Evolutionary conservation across 129 eudicot genomes (phyloP), one percentile per base, ranked within the genome.

Genomic region (Centella asiatica): DNA sequence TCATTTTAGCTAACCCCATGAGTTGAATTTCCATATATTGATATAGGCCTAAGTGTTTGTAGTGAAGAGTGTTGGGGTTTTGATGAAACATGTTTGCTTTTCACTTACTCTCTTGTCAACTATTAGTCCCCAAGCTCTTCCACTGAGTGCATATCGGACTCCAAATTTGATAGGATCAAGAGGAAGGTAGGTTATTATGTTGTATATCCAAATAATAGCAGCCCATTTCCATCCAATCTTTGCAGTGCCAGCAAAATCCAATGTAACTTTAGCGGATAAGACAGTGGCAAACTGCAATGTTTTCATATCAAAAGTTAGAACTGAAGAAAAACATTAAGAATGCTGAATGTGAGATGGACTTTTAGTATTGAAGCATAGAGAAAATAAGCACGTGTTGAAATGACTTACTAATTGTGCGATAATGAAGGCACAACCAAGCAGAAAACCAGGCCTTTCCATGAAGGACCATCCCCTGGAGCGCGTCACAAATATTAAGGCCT

Each of bases 171-270:
- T 74, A 20, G 87, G 89, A 72, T 89, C 97, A 50, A 89, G 95
- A 25, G 76, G 71, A 39, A 89, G 13, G 80, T 82, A 89, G 32
- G 83, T 77, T 54, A 80, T 32, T 22, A 81, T 74, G 67, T 85
- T 89, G 73, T 48, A 89, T 76, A 85, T 36, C 97, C 97, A 89
- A 42, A 89, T 89, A 58, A 82, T 83, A 10, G 75, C 97, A 9
- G 95, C 75, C 97, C 97, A 89, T 10, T 85, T 89, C 97, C 95
- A 89, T 12, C 97, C 97, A 15, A 89, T 89, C 69, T 69, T 58
- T 14, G 65, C 72, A 40, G 85, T 90, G 29, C 85, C 88, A 5
- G 97, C 97, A 59, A 86, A 66, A 15, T 81, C 68, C 84, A 81
- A 69, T 22, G 77, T 80, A 5, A 70, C 85, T 7, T 66, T 57